Conservation (phyloP, 1,284 basidiomycete genomes). For the Malassezia vespertilionis region DNA sequence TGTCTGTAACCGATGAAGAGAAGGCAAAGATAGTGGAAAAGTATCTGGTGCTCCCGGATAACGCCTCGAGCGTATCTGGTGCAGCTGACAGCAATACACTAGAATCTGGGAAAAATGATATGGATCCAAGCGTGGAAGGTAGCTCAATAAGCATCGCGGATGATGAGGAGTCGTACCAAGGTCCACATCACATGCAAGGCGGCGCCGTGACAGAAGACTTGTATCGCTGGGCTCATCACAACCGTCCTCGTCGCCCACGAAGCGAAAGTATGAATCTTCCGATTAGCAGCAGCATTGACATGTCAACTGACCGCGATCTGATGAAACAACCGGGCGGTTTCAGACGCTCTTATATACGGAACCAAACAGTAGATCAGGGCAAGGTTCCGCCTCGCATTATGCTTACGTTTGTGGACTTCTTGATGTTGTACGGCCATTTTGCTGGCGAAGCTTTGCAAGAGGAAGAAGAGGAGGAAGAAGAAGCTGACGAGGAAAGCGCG, state of each 20-base stretch:
- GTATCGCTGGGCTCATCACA: conserved; percentile 46
- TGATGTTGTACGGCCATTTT: conserved; percentile 44
- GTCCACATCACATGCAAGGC: conserved; percentile 40
- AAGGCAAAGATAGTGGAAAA: conserved; percentile 12
- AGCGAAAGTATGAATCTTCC: conserved; percentile 41
- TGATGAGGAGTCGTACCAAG: conserved; percentile 29
- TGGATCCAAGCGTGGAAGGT: too few relatives aligned
- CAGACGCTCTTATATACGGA: conserved; percentile 35
- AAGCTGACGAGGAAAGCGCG: conserved; percentile 27
- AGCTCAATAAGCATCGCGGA: too few relatives aligned
- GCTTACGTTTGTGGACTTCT: conserved; percentile 45
- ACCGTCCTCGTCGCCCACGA: conserved; percentile 26
- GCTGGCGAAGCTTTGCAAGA: conserved; percentile 41
- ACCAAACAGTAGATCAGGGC: conserved; percentile 36
- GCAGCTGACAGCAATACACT: too few relatives aligned
- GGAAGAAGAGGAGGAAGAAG: conserved; percentile 32
- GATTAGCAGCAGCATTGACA: conserved; percentile 34
- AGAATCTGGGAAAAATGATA: too few relatives aligned
- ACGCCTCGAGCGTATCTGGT: background rate
- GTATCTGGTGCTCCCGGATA: conserved; percentile 5
- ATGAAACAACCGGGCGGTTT: conserved; percentile 45
- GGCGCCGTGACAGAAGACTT: conserved; percentile 45
- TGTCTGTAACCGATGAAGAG: conserved; percentile 10
- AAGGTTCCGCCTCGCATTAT: conserved; percentile 36
- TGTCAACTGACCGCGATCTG: conserved; percentile 29